Evolutionary conservation across 2,329 filamentous ascomycete genomes (phyloP), one percentile per base, ranked within the genome.

Genomic region (Huntiella moniliformis): DNA sequence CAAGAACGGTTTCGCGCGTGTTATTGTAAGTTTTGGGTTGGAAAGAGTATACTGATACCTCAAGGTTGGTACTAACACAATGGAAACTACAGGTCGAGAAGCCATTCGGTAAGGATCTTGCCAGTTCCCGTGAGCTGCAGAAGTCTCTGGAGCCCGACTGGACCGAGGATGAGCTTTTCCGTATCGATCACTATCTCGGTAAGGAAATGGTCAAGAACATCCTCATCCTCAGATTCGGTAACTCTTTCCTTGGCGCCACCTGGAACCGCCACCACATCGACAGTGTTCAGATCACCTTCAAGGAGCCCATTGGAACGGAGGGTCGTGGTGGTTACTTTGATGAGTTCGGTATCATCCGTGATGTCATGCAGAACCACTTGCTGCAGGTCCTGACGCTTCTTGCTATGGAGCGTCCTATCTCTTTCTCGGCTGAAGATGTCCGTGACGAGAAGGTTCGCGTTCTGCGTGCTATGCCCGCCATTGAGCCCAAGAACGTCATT

Each of bases 141-240:
- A 86, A 83, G 63, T 92, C 91, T 5, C 76, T 98, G 52, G 84
- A 88, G 60, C 91, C 91, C 38, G 86, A 98, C 67, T 98, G 91
- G 92, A 91, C 83, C 59, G 92, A 98, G 66, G 88, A 96, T 45
- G 91, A 98, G 67, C 79, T 98, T 54, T 98, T 92, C 78, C 86
- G 91, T 60, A 98, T 98, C 58, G 91, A 98, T 63, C 91, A 98
- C 68, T 98, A 98, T 65, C 77, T 98, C 41, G 92, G 92, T 57
- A 98, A 98, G 73, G 91, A 98, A 67, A 98, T 98, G 91, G 91
- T 98, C 58, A 98, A 98, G 78, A 98, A 98, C 67, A 92, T 98
- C 55, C 73, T 98, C 54, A 95, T 98, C 56, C 75, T 98, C 54
- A 77, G 92, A 60, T 98, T 98, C 61, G 92, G 91, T 56, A 98